These are phyloP conservation scores for Pythium aquatile DNA, from an alignment of 352 stramenopile genomes.

Conservation along the genomic window DNA sequence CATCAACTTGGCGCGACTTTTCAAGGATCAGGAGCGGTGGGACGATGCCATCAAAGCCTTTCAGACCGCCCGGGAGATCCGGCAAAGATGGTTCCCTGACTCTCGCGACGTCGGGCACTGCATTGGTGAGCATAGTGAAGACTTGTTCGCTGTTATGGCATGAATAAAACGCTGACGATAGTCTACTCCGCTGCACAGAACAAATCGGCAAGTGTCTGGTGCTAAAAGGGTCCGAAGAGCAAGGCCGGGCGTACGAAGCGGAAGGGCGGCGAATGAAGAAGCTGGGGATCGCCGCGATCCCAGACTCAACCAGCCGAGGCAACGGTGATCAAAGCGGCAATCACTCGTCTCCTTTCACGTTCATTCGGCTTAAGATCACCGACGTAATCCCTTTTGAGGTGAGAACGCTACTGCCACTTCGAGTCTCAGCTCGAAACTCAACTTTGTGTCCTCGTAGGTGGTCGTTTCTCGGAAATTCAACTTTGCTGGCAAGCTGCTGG, in stretches of 20 bases:
- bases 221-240: conserved; percentile 47
- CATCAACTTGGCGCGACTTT: conserved; percentile 68
- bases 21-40: conserved; percentile 66
- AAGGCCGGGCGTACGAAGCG: conserved; percentile 49
- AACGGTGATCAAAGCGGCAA: neutral
- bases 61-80: conserved; percentile 60
- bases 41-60: conserved; percentile 57
- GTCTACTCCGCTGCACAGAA: conserved; percentile 30
- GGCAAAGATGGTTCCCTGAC: conserved; percentile 66
- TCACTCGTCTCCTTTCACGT: conserved; percentile 6
- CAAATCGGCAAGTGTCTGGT: conserved; percentile 77
- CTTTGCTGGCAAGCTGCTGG: conserved; percentile 59
- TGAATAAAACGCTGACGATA: neutral
- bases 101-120: conserved; percentile 73
- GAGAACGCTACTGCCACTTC: neutral
- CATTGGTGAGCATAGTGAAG: conserved; percentile 33
- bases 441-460: conserved; percentile 19
- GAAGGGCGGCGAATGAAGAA: conserved; percentile 64
- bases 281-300: conserved; percentile 19
- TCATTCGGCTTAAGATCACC: conserved; percentile 14
- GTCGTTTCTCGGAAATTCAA: conserved; percentile 52
- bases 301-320: conserved; percentile 13
- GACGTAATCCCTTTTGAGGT: conserved; percentile 21
- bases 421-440: neutral
- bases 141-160: neutral